Evolutionary conservation across 495 filamentous ascomycete species (phyloP).

Genomic region (Hypoxylon rickii): DNA sequence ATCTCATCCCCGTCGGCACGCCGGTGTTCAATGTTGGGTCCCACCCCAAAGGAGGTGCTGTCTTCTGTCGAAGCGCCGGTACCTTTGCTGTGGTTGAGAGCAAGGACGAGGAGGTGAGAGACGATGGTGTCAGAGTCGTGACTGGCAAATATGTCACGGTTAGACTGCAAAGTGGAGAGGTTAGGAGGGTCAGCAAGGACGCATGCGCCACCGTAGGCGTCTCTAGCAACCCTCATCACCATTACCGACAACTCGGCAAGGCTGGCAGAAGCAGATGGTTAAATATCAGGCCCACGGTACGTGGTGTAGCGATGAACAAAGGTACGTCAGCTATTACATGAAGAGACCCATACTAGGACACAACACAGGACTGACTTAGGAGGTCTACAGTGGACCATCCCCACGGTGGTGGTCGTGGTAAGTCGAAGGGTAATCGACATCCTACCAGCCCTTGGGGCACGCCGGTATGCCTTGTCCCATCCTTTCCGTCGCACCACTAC

Average conservation of each 20-base stretch:
- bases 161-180: slow-evolving; percentile 87
- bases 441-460: slow-evolving; percentile 95
- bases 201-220: slow-evolving; percentile 93
- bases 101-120: slow-evolving; percentile 74
- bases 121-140: slow-evolving; percentile 55
- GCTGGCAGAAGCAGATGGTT: slow-evolving; percentile 91
- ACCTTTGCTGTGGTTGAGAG: slow-evolving; percentile 86
- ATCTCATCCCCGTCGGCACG: slow-evolving; percentile 91
- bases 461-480: slow-evolving; percentile 68
- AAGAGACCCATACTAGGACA: neutral
- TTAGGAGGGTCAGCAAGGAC: slow-evolving; percentile 83
- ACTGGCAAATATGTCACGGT: slow-evolving; percentile 74
- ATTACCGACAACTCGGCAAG: slow-evolving; percentile 90
- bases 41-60: slow-evolving; percentile 68
- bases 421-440: slow-evolving; percentile 95
- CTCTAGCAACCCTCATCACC: slow-evolving; percentile 88
- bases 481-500: slow-evolving; percentile 4
- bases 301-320: slow-evolving; percentile 98
- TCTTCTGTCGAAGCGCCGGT: slow-evolving; percentile 92
- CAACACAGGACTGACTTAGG: slow-evolving; percentile 32
- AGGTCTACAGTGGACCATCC: slow-evolving; percentile 74
- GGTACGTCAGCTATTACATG: slow-evolving; percentile 49
- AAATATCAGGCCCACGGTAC: slow-evolving; percentile 89
- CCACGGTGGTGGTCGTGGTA: slow-evolving; percentile 97
- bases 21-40: slow-evolving; percentile 90